Base-by-base conservation (phyloP, 768 basidiomycete species). In the Auricularia cornea region DNA sequence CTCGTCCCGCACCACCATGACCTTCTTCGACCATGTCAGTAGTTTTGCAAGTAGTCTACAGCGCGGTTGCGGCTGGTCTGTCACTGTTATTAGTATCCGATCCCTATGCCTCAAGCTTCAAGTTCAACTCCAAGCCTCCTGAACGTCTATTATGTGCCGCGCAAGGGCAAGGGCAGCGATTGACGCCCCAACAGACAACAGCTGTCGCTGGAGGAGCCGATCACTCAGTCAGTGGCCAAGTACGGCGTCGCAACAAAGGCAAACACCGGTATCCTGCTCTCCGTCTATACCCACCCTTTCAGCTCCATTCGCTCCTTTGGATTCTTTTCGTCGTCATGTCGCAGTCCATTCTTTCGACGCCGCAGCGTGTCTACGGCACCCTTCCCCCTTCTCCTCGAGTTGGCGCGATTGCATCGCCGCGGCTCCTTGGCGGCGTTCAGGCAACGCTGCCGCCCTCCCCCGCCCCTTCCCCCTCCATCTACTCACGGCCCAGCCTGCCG, bases 41-140 rank as follows among this genome's bases (percentile, higher is more conserved):
- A 57, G 28, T 57, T 57, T 31, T 31, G 26, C 54, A 28, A 57
- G 54, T 57, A 57, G 23, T 57, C 28, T 57, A 57, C 30, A 57
- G 30, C 30, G 54, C 54, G 54, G 54, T 57, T 57, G 54, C 54
- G 54, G 54, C 54, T 57, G 54, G 54, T 26, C 54, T 57, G 54
- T 57, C 28, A 57, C 28, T 30, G 54, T 57, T 48, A 48, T 18
- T 48, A 48, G 16, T 48, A 23, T 48, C 38, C 38, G 38, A n/a
- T n/a, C n/a, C n/a, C n/a, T n/a, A n/a, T n/a, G n/a, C n/a, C n/a
- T n/a, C n/a, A 14, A 38, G 35, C 16, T 14, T 38, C 35, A 14
- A 8, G 35, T 38, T 5, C 3, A 38, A 38, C 35, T 48, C 20
- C 44, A 48, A 48, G 44, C 44, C n/a, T n/a, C n/a, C n/a, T n/a